Evolutionary conservation across 2,329 filamentous ascomycete species (phyloP), one percentile per base, ranked within the genome.

Genomic region (Talaromyces pinophilus): DNA sequence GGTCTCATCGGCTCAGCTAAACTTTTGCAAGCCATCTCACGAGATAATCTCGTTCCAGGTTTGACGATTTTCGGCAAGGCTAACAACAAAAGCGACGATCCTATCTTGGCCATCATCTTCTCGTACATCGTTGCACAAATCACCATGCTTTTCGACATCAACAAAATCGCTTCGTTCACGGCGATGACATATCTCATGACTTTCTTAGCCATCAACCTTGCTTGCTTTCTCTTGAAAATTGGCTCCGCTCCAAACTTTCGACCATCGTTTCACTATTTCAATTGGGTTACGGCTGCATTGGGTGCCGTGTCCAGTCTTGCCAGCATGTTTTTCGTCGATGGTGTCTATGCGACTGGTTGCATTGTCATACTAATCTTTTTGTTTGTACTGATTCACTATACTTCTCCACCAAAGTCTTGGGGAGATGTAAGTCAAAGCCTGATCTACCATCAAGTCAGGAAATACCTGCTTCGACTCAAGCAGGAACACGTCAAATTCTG

Each of bases 181-280:
- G 94, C 92, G 1, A 96, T 96, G 91, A 91, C 91, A 17, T 96
- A 95, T 74, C 87, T 95, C 73, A 94, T 96, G 90, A 96, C 92
- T 0, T 96, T 96, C 73, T 86, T 96, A 61, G 91, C 94, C 48
- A 95, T 92, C 78, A 96, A 96, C 70, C 79, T 96, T 8, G 92
- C 92, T 6, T 96, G 92, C 71, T 96, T 96, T 72, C 81, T 96
- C 1, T 83, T 96, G 64, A 94, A 94, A 75, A 90, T 96, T 65
- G 90, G 92, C 1, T 94, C 92, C 0, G 92, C 92, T 0, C 92
- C 92, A 3, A 96, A 96, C 74, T 96, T 96, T 71, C 85, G 92
- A 28, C 92, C 92, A 0, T 92, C 90, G 0, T 96, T 96, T 77
- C 90, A 92, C 74, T 94, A 93, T 74, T 96, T 96, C 80, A 93